Base-by-base conservation (phyloP, 805 yeast genomes). In the Kuraishia ogatae region DNA sequence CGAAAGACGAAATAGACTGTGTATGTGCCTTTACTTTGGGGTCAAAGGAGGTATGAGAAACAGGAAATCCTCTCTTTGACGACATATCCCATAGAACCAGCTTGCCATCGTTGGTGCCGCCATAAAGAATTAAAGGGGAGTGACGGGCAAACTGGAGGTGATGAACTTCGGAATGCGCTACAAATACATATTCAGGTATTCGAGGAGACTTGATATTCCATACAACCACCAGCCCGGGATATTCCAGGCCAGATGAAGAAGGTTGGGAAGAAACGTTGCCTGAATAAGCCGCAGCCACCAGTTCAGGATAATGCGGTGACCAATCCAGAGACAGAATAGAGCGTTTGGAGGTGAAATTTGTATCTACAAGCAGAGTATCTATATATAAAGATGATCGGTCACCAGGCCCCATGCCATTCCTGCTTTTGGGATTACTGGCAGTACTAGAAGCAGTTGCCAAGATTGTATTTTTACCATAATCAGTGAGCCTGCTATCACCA, bases 51-150 rank as follows among this genome's bases (percentile, higher is more conserved):
- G 61, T 55, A 15, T 62, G 50, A 7, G 62, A 50, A 13, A 59
- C 55, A 2, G 69, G 70, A 50, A 61, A 65, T 51, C 64, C 56
- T n/a, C 68, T 61, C n/a, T 35, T 11, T 2, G 67, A 76, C 58
- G 59, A 55, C 50, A 66, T 60, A 43, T 80, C 79, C 84, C 84
- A 82, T 8, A 78, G 64, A n/a, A 74, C 75, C 1, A 82, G 50
- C 52, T 72, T 72, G 0, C 87, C 87, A 60, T 77, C 77, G 19
- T 62, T 61, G 4, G 81, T 71, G 0, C 85, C 82, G 0, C 76
- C 84, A 26, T 79, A 63, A 0, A 83, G 65, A 53, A 73, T 69
- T 52, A 71, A 68, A 1, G 77, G 64, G 22, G 71, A 67, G 17
- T 64, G 58, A 11, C 62, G 62, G 29, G 78, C 76, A 56, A 81